Evolutionary conservation across 2,329 filamentous ascomycete genomes (phyloP), one percentile per base, ranked within the genome.

Genomic region (Aspergillus pseudoviridinutans): DNA sequence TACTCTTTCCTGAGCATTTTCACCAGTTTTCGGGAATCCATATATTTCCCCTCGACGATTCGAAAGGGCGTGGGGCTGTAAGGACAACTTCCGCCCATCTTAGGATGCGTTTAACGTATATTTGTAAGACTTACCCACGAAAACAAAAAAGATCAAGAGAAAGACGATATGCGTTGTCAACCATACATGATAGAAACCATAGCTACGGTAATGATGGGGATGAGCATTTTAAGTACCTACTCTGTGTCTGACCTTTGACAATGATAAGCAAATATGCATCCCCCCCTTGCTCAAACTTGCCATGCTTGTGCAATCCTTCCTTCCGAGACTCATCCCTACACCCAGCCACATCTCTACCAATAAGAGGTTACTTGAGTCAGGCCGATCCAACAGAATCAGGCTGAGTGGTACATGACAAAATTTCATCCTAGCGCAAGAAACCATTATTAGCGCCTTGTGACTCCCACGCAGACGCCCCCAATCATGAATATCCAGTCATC

Each of bases 41-140:
- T 55, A 22, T 42, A 52, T 35, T 32, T 55, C 10, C 56, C 56
- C n/a, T 58, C 53, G 17, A 58, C 55, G 9, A 58, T 35, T 25
- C 55, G 53, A 24, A 47, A 44, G 55, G 53, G 27, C 32, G 56
- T 29, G 29, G 50, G 38, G 10, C 50, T 47, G 22, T 46, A 27
- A 25, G 28, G 41, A 7, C 27, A 29, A 12, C 12, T 29, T 42
- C 49, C 32, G 41, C 49, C 28, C 52, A 55, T 58, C 32, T 28
- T 44, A 54, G 28, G 22, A 12, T 17, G 32, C 32, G 10, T 17
- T 35, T 3, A 35, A 35, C 32, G 14, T 35, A 35, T 35, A 35
- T 35, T 35, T 35, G 14, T 7, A 17, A 35, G 12, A 35, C 17
- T 32, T 17, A 17, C 32, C 32, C 14, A 35, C 32, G 14, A 35